Percentiles rank a stretch among this genome's conserved stretches.
Conservation (phyloP, 306 rosid species). For the Cotoneaster glaucophyllus region DNA sequence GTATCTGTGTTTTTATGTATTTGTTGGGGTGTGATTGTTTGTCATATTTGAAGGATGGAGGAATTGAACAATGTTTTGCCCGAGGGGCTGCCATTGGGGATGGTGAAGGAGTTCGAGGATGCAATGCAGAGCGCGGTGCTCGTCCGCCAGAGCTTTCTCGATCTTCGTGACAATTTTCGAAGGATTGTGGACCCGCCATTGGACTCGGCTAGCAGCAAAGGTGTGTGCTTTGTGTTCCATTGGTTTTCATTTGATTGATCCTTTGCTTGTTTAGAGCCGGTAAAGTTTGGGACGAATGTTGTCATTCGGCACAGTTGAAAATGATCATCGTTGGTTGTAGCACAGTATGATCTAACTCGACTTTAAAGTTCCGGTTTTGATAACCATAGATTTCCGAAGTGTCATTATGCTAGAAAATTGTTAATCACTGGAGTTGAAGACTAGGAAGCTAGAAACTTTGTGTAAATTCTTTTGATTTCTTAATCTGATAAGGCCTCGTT, state of each 20-base stretch:
- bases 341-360: background rate
- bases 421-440: background rate
- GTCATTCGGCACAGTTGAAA: background rate
- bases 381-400: background rate
- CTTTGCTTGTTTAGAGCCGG: background rate
- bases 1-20: background rate
- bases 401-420: background rate
- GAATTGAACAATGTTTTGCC: constrained; percentile 53
- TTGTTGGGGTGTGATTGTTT: background rate
- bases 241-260: background rate
- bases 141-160: constrained; percentile 74
- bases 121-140: constrained; percentile 64
- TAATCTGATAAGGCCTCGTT: background rate
- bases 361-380: background rate
- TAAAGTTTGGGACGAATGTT: background rate
- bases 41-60: constrained; percentile 36
- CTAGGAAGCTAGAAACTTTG: background rate
- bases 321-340: background rate
- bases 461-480: background rate
- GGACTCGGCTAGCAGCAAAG: constrained; percentile 49
- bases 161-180: constrained; percentile 78
- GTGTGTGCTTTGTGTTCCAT: constrained; percentile 14
- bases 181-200: constrained; percentile 66
- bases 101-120: constrained; percentile 83
- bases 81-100: constrained; percentile 78